Percentiles rank a stretch among this genome's conserved stretches.
These are phyloP conservation scores for Crithidia brevicula DNA, from an alignment of 208 protist genomes.

Conservation along the genomic window DNA sequence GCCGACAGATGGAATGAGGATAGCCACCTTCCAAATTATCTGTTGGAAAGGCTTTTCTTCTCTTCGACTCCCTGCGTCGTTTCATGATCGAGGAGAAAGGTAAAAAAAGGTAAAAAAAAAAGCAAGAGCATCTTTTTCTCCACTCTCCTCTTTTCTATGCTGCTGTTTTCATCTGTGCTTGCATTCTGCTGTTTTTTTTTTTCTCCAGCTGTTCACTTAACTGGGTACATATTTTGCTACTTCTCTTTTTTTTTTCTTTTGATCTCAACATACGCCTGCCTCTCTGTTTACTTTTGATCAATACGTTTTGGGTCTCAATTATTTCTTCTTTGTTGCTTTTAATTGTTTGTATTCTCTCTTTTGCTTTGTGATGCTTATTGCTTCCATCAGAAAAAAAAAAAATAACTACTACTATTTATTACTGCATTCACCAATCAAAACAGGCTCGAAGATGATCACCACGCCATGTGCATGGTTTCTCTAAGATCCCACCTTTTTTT, in stretches of 20 bases:
- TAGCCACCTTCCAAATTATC: no score
- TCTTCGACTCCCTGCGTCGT: no score
- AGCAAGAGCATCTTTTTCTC: background rate
- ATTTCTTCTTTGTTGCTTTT: background rate
- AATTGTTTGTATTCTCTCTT: background rate
- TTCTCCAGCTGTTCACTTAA: no score
- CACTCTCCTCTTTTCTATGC: conserved; percentile 7
- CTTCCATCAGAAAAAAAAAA: no score
- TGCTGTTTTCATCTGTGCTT: background rate
- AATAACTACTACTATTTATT: no score
- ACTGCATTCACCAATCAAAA: no score
- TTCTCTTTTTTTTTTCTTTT: background rate
- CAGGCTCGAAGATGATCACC: no score
- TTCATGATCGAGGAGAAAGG: no score
- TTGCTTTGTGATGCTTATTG: background rate
- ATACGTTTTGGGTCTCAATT: background rate
- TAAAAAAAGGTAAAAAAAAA: background rate
- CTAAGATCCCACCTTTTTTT: no score
- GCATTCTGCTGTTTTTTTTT: background rate
- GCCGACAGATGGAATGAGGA: no score
- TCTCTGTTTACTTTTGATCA: background rate
- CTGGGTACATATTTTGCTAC: conserved; percentile 1
- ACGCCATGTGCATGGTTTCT: no score
- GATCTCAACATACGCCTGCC: background rate
- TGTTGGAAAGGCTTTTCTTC: no score